These are phyloP conservation scores for Escallonia rubra DNA, from an alignment of 129 eudicot genomes.

Conservation along the genomic window DNA sequence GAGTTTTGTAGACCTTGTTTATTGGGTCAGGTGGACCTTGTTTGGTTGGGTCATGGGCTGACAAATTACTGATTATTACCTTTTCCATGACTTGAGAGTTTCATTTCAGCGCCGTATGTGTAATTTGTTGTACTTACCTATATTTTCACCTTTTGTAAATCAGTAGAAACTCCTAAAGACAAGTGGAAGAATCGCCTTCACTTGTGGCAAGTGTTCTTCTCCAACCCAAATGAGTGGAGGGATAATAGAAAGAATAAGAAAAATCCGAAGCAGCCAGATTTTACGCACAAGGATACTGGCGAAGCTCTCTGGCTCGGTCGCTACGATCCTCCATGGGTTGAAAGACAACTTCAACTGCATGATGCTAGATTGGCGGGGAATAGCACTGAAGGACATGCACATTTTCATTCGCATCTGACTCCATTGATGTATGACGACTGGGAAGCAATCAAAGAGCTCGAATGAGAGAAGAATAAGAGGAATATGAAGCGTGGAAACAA, in stretches of 20 bases:
- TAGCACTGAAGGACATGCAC: neutral
- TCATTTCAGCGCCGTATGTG: neutral
- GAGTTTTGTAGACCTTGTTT: neutral
- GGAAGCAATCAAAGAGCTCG: neutral
- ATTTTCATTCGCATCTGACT: conserved; percentile 10
- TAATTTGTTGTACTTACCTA: neutral
- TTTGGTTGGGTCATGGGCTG: neutral
- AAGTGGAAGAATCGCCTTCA: conserved; percentile 42
- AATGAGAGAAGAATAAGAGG: neutral
- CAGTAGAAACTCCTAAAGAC: conserved; percentile 31
- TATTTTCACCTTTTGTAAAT: conserved; percentile 16
- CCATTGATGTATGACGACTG: conserved; percentile 21
- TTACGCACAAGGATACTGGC: conserved; percentile 53
- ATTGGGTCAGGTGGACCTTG: neutral
- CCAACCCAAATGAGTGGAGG: conserved; percentile 70
- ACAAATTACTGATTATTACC: neutral
- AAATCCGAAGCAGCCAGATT: conserved; percentile 54
- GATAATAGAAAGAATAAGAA: conserved; percentile 50
- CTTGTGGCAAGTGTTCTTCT: conserved; percentile 79
- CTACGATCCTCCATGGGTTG: conserved; percentile 78
- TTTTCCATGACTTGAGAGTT: neutral
- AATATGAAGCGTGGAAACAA: neutral
- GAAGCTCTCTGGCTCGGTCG: conserved; percentile 64
- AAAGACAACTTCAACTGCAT: conserved; percentile 43
- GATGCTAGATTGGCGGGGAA: conserved; percentile 44